Evolutionary conservation across 2,329 filamentous ascomycete species (phyloP).

Genomic region (Aspergillus costaricaensis): DNA sequence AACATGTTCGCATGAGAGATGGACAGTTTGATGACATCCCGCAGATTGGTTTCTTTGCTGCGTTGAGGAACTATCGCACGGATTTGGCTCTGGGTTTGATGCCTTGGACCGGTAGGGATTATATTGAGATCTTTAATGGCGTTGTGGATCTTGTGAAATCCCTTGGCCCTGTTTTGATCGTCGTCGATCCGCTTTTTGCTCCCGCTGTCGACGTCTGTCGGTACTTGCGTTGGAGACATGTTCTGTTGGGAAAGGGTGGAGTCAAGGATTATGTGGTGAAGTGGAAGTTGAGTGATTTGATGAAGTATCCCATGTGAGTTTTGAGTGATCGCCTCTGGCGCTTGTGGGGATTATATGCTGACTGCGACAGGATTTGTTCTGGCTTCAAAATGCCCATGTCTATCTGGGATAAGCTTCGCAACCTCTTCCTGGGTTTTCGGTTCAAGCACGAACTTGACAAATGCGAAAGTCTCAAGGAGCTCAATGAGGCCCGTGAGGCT

Average conservation of each 20-base stretch:
- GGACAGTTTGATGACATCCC: background rate
- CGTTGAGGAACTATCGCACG: constrained; percentile 25
- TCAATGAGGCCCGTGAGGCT: constrained; percentile 28
- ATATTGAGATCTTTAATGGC: constrained; percentile 40
- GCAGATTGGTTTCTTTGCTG: constrained; percentile 29
- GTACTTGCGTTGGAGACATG: constrained; percentile 32
- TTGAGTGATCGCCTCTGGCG: too few species aligned
- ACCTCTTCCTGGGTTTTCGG: constrained; percentile 41
- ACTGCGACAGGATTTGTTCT: constrained; percentile 38
- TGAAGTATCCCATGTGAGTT: constrained; percentile 22
- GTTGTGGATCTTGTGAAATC: constrained; percentile 20
- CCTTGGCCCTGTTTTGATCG: constrained; percentile 36
- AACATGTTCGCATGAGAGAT: background rate
- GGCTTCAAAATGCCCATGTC: constrained; percentile 48
- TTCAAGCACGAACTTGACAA: constrained; percentile 7
- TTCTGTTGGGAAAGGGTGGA: constrained; percentile 46
- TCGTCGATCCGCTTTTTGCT: constrained; percentile 44
- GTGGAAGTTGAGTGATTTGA: constrained; percentile 34
- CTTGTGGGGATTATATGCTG: background rate
- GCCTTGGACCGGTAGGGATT: constrained; percentile 39
- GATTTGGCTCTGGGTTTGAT: constrained; percentile 9
- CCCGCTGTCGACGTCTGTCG: constrained; percentile 46
- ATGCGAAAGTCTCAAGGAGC: constrained; percentile 19
- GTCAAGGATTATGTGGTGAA: constrained; percentile 44
- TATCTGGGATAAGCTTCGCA: constrained; percentile 35